Evolutionary conservation across 2,329 filamentous ascomycete genomes (phyloP).

Genomic region (Diaporthe batatas): DNA sequence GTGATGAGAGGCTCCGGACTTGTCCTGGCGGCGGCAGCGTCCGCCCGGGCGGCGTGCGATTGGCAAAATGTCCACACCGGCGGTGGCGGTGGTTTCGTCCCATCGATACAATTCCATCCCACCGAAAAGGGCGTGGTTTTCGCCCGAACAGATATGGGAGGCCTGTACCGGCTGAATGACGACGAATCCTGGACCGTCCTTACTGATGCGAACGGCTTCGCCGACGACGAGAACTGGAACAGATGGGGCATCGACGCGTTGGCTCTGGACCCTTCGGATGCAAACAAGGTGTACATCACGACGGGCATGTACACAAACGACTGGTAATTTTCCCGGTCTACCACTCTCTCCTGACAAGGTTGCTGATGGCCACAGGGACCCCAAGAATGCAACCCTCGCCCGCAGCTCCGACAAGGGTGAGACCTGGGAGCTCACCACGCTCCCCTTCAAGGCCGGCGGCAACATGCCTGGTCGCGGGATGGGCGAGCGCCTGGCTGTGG

Average conservation of each 20-base stretch:
- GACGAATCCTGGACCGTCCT: slow-evolving; percentile 55
- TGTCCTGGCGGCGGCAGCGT: slow-evolving; percentile 43
- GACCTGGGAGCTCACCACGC: slow-evolving; percentile 63
- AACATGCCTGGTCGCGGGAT: slow-evolving; percentile 73
- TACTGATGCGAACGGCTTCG: slow-evolving; percentile 34
- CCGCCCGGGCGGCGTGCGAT: slow-evolving; percentile 46
- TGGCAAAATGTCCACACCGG: slow-evolving; percentile 58
- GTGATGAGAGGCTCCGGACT: slow-evolving; percentile 19
- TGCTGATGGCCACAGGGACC: slow-evolving; percentile 55
- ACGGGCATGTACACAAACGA: slow-evolving; percentile 70
- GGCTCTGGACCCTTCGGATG: slow-evolving; percentile 66
- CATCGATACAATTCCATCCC: slow-evolving; percentile 70
- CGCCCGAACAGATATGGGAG: slow-evolving; percentile 69
- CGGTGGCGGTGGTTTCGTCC: slow-evolving; percentile 70
- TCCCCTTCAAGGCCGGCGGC: slow-evolving; percentile 72
- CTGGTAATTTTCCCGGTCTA: slow-evolving; percentile 45
- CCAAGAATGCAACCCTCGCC: slow-evolving; percentile 67
- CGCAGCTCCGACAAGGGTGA: slow-evolving; percentile 66
- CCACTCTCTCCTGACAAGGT: background rate
- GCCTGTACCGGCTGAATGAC: slow-evolving; percentile 66
- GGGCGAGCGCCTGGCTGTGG: slow-evolving; percentile 70
- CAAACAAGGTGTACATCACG: slow-evolving; percentile 65
- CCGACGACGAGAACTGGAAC: slow-evolving; percentile 53
- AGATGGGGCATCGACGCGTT: slow-evolving; percentile 70
- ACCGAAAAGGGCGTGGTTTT: slow-evolving; percentile 64